Base-by-base conservation (phyloP, 228 moss, liverwort and hornwort genomes). In the Sphagnum magellanicum region DNA sequence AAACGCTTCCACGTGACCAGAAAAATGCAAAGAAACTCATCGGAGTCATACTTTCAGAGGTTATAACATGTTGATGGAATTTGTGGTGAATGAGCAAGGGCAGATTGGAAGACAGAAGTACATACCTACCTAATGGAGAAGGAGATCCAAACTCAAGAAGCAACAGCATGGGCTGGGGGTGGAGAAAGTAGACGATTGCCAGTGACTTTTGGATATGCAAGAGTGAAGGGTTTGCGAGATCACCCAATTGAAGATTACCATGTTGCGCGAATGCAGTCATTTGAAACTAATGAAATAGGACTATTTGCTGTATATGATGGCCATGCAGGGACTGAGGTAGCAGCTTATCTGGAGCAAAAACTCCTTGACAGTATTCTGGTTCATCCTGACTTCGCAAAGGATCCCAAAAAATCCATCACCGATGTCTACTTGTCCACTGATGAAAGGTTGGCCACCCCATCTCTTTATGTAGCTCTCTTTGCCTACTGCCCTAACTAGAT, bases 271-370 rank as follows among this genome's bases (percentile, higher is more conserved):
- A 87, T 87, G 76, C 81, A 88, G 61, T 79, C 78, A 59, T 81
- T 83, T 8, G 78, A 90, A 12, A 88, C 81, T 51, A 75, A 77
- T 68, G 88, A 93, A 63, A 83, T 93, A 5, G 93, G 93, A 15
- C 77, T 93, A 79, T 93, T 93, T 63, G 93, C 90, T n/a, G 88
- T 93, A 32, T 88, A 81, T 75, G 93, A 93, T 63, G 93, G 93
- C 60, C 93, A 93, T 65, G 84, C 93, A 4, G 93, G 93, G 50
- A 84, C 90, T 59, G 83, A 85, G 65, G 93, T 93, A 13, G 93
- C 93, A 5, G 79, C 83, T 1, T 93, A 90, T 68, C 71, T 93
- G 52, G 88, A 84, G 60, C 79, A 85, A 60, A 78, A 87, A 71
- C 79, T 93, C 50, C 87, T 93, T 16, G 77, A 80, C 50, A 81